Evolutionary conservation across 345 rosid genomes (phyloP), one percentile per base, ranked within the genome.

Genomic region (Camelina hispida): DNA sequence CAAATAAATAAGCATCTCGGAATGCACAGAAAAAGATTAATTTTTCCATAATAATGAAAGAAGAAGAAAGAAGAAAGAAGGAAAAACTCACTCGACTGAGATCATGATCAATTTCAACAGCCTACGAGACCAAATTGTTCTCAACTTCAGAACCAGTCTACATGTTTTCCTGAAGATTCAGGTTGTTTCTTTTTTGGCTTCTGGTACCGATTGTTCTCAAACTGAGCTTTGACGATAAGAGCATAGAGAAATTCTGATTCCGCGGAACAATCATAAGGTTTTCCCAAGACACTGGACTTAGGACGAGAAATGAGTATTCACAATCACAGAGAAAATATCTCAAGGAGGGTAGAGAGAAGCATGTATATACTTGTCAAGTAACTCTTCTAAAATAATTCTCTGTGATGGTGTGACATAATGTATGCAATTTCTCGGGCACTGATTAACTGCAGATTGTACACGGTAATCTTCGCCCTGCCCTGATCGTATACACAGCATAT

Each of bases 341-440:
- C 63, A 75, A 54, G 25, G 11, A 8, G 66, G 38, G 16, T 35
- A 46, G 34, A 72, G 48, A 58, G 62, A 44, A 43, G 40, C 58
- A 25, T 25, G 2, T 23, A 62, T 42, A 9, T 73, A 94, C 98
- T 96, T 82, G 55, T 86, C 87, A 30, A 91, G 92, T 71, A 90
- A 80, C 83, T 91, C 98, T 78, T 85, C 92, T 2, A 94, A 84
- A 75, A 91, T 83, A 72, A 88, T 81, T 73, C 93, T 85, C 69
- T 91, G 98, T 4, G 93, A 86, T 67, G 93, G 91, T 66, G 97
- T 91, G 34, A 91, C 93, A 47, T 86, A 94, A 79, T 87, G 89
- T 77, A 91, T 90, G 74, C 98, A 91, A 55, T 74, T 91, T 81
- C 92, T 88, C 0, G 98, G 97, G 65, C 98, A 94, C 70, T 90